These are phyloP conservation scores for Coprinellus aureogranulatus DNA, from an alignment of 768 basidiomycete species.

Conservation along the genomic window DNA sequence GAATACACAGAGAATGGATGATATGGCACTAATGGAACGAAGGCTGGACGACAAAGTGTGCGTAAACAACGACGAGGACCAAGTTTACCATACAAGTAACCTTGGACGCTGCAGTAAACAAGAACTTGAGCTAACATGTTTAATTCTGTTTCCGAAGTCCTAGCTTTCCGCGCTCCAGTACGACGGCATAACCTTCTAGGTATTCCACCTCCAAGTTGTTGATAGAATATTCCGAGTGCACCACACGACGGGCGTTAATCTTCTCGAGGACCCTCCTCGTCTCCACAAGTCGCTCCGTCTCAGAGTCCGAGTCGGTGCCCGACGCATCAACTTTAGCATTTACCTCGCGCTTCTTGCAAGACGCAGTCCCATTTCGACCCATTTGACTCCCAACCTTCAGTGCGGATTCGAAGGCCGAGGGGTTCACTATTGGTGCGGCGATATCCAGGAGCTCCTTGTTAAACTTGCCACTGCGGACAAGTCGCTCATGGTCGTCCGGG, in stretches of 20 bases:
- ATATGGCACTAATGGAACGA: not conserved
- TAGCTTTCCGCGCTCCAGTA: conserved; percentile 52
- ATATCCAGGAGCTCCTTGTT: conserved; percentile 52
- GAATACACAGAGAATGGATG: not conserved
- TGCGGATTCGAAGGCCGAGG: conserved; percentile 36
- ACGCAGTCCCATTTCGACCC: not conserved
- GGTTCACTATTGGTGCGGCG: conserved; percentile 45
- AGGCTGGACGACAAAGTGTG: not conserved
- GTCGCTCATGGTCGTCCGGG: conserved; percentile 54
- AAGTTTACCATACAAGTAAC: no score
- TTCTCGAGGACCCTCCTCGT: conserved; percentile 60
- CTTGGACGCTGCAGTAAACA: no score
- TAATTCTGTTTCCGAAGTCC: conserved; percentile 39
- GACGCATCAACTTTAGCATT: conserved; percentile 5
- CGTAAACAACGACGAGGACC: no score
- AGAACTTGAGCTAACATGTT: not conserved
- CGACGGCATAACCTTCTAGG: conserved; percentile 57
- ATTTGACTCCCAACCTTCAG: conserved; percentile 14
- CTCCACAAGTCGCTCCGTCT: conserved; percentile 37
- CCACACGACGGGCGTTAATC: conserved; percentile 66
- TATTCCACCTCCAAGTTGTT: conserved; percentile 69
- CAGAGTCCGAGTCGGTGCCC: conserved; percentile 22
- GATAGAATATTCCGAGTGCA: conserved; percentile 65
- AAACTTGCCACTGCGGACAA: conserved; percentile 26
- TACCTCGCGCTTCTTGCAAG: conserved; percentile 13